Conservation (phyloP, 768 basidiomycete species). For the Kwoniella dejecticola region DNA sequence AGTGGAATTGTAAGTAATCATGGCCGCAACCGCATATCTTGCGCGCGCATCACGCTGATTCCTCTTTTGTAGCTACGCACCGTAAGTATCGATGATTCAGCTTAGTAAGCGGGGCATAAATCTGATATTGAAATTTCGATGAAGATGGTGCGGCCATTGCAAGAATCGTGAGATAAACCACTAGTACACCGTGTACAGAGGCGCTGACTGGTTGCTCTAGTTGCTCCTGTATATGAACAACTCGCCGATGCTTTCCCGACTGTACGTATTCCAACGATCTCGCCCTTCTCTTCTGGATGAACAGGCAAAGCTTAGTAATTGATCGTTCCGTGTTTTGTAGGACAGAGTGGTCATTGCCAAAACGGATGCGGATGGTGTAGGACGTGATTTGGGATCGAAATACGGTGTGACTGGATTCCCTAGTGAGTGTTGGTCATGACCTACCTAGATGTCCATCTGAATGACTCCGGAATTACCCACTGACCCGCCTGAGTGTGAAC, state of each 20-base stretch:
- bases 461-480: too few relatives aligned
- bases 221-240: constrained; percentile 84
- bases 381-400: constrained; percentile 70
- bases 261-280: too few relatives aligned
- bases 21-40: background rate
- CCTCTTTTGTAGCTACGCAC: constrained; percentile 28
- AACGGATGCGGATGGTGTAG: constrained; percentile 86
- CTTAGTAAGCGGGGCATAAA: background rate
- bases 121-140: background rate
- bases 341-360: constrained; percentile 87
- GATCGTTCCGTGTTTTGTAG: constrained; percentile 11
- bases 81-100: constrained; percentile 28
- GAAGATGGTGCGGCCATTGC: constrained; percentile 53
- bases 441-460: too few relatives aligned
- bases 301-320: background rate
- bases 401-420: constrained; percentile 83
- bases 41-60: background rate
- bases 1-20: constrained; percentile 82
- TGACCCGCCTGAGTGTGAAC: too few relatives aligned
- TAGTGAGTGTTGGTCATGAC: too few relatives aligned
- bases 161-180: constrained; percentile 42
- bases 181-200: background rate
- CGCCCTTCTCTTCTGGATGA: constrained; percentile 45
- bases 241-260: constrained; percentile 86
- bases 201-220: constrained; percentile 57